Conservation (phyloP, 495 filamentous ascomycete genomes). For the Talaromyces nanjingensis region DNA sequence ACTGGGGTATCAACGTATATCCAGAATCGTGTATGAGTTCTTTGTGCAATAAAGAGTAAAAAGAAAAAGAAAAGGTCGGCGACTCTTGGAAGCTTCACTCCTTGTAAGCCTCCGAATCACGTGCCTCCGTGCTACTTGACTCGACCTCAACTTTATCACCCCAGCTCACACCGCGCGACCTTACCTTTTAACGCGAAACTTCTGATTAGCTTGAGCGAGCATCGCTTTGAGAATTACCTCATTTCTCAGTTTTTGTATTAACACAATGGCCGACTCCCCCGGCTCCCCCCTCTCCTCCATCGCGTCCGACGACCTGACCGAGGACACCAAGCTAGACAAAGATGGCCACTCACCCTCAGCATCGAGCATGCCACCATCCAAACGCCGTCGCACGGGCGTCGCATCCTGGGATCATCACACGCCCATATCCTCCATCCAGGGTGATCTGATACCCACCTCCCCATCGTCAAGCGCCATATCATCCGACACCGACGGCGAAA, state of each 20-base stretch:
- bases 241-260: not conserved
- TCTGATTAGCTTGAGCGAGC: not conserved
- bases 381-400: conserved; percentile 44
- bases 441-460: conserved; percentile 34
- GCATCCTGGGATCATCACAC: conserved; percentile 45
- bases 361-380: conserved; percentile 43
- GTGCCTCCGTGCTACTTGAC: not conserved
- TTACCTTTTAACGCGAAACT: not conserved
- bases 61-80: not conserved
- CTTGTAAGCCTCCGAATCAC: conserved; percentile 6
- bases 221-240: not conserved
- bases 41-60: not conserved
- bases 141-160: conserved; percentile 1
- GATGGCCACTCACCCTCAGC: conserved; percentile 31
- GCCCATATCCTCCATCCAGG: conserved; percentile 34
- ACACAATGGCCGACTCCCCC: conserved; percentile 41
- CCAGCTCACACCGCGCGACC: not conserved
- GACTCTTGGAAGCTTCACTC: not conserved
- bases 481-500: conserved; percentile 77
- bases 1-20: no score
- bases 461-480: conserved; percentile 57
- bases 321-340: conserved; percentile 37
- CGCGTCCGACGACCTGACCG: conserved; percentile 40
- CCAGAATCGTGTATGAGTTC: not conserved
- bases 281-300: conserved; percentile 47